Evolutionary conservation across 108 stramenopile genomes (phyloP), one percentile per base, ranked within the genome.

Genomic region (Nitzschia palea): DNA sequence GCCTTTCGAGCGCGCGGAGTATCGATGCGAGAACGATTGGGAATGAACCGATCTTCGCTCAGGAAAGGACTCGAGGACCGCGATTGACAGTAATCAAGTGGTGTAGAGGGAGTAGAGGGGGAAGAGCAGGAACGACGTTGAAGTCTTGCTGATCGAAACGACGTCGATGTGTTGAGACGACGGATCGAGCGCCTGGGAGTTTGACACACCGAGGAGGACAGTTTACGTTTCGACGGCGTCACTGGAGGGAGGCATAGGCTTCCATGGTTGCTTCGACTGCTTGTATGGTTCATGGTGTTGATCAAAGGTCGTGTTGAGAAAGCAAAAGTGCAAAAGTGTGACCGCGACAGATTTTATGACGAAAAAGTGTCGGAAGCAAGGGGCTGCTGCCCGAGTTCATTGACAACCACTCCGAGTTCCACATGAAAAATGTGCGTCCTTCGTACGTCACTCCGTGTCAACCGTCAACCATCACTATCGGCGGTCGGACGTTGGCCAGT

Each of bases 11-110:
- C 17, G 22, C 47, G 47, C 5, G 47, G n/a, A 10, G 47, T 48
- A 20, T 48, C 47, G 47, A 48, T 48, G 9, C 47, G 47, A n/a
- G 47, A 48, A 48, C 47, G 47, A 18, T 48, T 48, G 17, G 47
- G 47, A 18, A 48, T 48, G 47, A 48, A 48, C 22, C 47, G 47
- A 48, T 48, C 47, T 5, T 8, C 47, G 4, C 47, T 20, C 12
- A 12, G 37, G 6, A 12, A 40, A 40, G 37, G 12, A 10, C 10
- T 10, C 37, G 37, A 40, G 37, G 12, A 6, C 12, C 12, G 37
- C 37, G 6, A 6, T 40, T 40, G 37, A 40, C 12, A 12, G 37
- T n/a, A n/a, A n/a, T n/a, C n/a, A n/a, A n/a, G n/a, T n/a, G n/a
- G n/a, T n/a, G n/a, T n/a, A n/a, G n/a, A n/a, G n/a, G n/a, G n/a